Evolutionary conservation across 805 yeast genomes (phyloP).

Genomic region (Priceomyces castillae): DNA sequence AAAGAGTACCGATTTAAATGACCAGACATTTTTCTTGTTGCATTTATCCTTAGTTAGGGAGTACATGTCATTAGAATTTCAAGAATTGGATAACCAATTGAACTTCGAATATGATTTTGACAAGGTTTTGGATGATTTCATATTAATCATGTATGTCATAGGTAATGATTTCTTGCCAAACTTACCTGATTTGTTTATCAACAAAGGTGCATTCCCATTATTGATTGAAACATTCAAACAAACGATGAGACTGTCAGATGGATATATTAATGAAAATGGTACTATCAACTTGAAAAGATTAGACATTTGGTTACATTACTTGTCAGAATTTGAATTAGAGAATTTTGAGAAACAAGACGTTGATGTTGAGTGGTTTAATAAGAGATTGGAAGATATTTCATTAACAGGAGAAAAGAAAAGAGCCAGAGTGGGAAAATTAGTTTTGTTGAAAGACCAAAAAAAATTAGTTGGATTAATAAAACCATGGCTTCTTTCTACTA

Average conservation of each 20-base stretch:
- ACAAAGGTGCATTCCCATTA: slow-evolving; percentile 96
- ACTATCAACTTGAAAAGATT: slow-evolving; percentile 72
- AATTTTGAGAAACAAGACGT: slow-evolving; percentile 81
- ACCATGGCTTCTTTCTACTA: slow-evolving; percentile 47
- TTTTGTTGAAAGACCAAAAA: slow-evolving; percentile 70
- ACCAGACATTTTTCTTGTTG: slow-evolving; percentile 76
- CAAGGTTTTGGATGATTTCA: slow-evolving; percentile 86
- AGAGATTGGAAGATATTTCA: slow-evolving; percentile 76
- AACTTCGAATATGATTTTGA: slow-evolving; percentile 80
- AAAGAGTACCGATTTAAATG: slow-evolving; percentile 52
- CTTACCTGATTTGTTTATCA: slow-evolving; percentile 87
- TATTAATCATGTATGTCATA: slow-evolving; percentile 86
- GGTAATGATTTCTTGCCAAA: slow-evolving; percentile 98
- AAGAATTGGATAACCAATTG: slow-evolving; percentile 60
- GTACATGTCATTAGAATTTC: slow-evolving; percentile 82
- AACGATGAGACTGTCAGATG: slow-evolving; percentile 69
- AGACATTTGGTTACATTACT: slow-evolving; percentile 68
- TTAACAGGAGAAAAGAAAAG: slow-evolving; percentile 68
- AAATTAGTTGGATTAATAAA: slow-evolving; percentile 59
- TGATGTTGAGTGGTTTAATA: slow-evolving; percentile 89
- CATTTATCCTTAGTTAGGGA: slow-evolving; percentile 89
- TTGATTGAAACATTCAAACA: slow-evolving; percentile 84
- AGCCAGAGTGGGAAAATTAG: slow-evolving; percentile 60
- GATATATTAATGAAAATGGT: slow-evolving; percentile 83
- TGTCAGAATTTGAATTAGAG: slow-evolving; percentile 78